These are phyloP conservation scores for Blastobotrys malaysiensis DNA, from an alignment of 1,139 yeast species.

Conservation along the genomic window DNA sequence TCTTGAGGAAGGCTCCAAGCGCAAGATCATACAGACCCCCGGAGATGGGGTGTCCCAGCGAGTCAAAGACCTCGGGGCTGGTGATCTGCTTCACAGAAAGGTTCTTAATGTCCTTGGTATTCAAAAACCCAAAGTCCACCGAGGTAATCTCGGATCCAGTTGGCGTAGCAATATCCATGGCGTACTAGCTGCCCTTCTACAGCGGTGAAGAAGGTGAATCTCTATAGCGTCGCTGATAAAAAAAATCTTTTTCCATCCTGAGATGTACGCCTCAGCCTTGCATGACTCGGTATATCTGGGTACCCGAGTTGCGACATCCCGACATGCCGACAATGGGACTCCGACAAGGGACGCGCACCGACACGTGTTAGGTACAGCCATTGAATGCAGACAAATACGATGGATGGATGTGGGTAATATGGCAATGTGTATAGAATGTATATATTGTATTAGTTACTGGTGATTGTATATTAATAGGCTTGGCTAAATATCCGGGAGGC, in stretches of 20 bases:
- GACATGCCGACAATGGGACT: neutral
- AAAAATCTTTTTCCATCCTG: neutral
- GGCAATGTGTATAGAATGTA: too few species aligned
- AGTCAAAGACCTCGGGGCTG: constrained; percentile 91
- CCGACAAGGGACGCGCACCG: too few species aligned
- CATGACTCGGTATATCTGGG: neutral
- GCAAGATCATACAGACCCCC: constrained; percentile 94
- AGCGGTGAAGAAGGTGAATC: neutral
- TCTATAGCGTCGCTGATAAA: constrained; percentile 1
- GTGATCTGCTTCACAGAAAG: constrained; percentile 93
- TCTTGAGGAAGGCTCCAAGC: constrained; percentile 85
- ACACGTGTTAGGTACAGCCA: too few species aligned
- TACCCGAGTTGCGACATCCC: too few species aligned
- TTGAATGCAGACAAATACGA: neutral
- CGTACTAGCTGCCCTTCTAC: neutral
- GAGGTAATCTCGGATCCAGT: constrained; percentile 90
- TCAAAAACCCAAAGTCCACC: constrained; percentile 85
- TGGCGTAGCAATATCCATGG: constrained; percentile 92
- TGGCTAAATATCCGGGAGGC: too few species aligned
- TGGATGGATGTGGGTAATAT: too few species aligned
- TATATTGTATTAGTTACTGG: too few species aligned
- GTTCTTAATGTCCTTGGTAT: constrained; percentile 75
- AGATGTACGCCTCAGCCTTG: neutral
- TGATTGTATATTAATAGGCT: too few species aligned
- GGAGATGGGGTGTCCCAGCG: constrained; percentile 88